A percentile compares a stretch with the other conserved stretches of the same genome.
Evolutionary conservation across 371 early-diverging fungal species (phyloP).

Genomic region (Blakeslea trispora): DNA sequence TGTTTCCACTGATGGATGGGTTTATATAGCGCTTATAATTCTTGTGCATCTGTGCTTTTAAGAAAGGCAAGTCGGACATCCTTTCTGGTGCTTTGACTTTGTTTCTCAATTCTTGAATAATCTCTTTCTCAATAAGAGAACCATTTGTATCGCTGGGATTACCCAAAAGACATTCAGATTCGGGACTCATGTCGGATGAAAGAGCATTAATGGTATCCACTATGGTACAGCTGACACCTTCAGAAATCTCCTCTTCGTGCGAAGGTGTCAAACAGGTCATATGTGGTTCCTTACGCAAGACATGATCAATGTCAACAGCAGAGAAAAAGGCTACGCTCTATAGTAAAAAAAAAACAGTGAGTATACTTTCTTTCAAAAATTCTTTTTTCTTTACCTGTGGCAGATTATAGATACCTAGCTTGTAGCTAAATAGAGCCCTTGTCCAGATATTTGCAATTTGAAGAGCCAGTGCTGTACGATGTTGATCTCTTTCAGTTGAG

Average conservation of each 20-base stretch:
- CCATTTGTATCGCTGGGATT: slow-evolving; percentile 4
- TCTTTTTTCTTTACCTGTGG: slow-evolving; percentile 71
- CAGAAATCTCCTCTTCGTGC: slow-evolving; percentile 59
- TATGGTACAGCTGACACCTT: slow-evolving; percentile 62
- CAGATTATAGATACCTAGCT: slow-evolving; percentile 84
- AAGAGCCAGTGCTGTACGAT: slow-evolving; percentile 83
- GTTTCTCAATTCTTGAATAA: slow-evolving; percentile 1
- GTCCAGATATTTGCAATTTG: slow-evolving; percentile 96
- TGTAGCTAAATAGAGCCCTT: slow-evolving; percentile 84
- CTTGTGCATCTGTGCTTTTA: slow-evolving; percentile 46
- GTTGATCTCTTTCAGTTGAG: slow-evolving; percentile 73
- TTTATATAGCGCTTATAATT: slow-evolving; percentile 16
- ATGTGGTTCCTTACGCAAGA: slow-evolving; percentile 90
- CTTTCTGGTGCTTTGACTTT: slow-evolving; percentile 13
- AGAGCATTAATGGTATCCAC: slow-evolving; percentile 45
- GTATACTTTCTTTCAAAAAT: background rate
- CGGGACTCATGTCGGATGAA: slow-evolving; percentile 13
- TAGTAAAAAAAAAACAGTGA: background rate
- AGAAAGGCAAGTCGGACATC: slow-evolving; percentile 21
- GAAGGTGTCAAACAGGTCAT: slow-evolving; percentile 82
- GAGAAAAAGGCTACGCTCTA: slow-evolving; percentile 96
- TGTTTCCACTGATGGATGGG: slow-evolving; percentile 25
- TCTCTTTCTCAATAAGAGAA: background rate
- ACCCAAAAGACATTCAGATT: slow-evolving; percentile 27
- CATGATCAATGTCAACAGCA: slow-evolving; percentile 91